Base-by-base conservation (phyloP, 2,329 filamentous ascomycete species). In the Blastomyces gilchristii region DNA sequence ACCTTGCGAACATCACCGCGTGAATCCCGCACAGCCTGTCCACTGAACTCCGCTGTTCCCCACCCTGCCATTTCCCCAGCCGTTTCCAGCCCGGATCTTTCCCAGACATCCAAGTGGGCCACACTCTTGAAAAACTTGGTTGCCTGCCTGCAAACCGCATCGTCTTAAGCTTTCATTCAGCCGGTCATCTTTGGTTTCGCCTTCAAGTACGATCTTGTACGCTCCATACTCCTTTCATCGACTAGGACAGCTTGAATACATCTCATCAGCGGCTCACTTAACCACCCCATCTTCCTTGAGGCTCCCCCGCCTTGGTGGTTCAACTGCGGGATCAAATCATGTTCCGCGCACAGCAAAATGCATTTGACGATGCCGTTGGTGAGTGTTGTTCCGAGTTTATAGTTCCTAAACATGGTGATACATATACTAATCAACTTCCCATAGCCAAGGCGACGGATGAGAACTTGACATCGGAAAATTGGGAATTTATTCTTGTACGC, bases 391-490 rank as follows among this genome's bases (percentile, higher is more conserved):
- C 9, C 34, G 16, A 18, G 6, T 11, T 50, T 58, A 18, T 37
- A 28, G 34, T 59, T 37, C 9, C 18, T 25, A 11, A 28, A 25
- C 18, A 47, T 47, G 12, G 12, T 9, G 6, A 45, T 59, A 50
- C 50, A 14, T 7, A 28, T 14, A 5, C 28, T 37, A 22, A 57
- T 25, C 9, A 34, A 16, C 14, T 57, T 22, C 37, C 11, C 7
- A 37, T 71, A 87, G 87, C 85, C 72, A 89, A 89, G 78, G 92
- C 94, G 73, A 99, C 94, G 63, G 94, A 99, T 78, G 94, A 99
- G 83, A 99, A 97, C 77, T 84, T 97, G 70, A 97, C 92, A 28
- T 89, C 87, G 39, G 85, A 95, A 77, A 88, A 89, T 74, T 89
- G 87, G 87, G 87, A 88, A 73, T 87, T 81, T 68, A 87, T 87